Base-by-base conservation (phyloP, 176 grass and related monocot genomes). In the Lolium perenne region DNA sequence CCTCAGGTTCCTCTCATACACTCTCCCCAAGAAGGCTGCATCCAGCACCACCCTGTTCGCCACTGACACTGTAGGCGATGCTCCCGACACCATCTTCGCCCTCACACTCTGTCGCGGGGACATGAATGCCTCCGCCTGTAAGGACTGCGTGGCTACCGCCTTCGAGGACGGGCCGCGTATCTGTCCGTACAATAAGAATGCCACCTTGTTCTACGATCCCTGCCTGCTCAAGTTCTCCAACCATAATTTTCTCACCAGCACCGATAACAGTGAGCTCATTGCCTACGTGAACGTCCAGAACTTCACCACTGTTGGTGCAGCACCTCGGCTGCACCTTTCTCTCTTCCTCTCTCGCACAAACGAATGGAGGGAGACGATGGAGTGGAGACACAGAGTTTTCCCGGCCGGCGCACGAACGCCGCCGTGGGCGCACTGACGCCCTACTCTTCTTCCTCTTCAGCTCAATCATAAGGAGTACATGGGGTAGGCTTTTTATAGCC, bases 31-130 rank as follows among this genome's bases (percentile, higher is more conserved):
- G 8, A 64, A 73, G 11, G 80, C 58, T 23, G 45, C 78, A 7
- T 73, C 71, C 61, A 73, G 13, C 22, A 1, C 17, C 63, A n/a
- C 55, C 11, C 87, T 66, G 23, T 94, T 85, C 77, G 46, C 70
- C 16, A 76, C 41, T 1, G 71, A 1, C 11, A 71, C 63, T 16
- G 29, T 2, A 0, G 91, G 87, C 12, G 0, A 6, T 3, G 1
- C 17, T 1, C 55, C 77, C 0, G 57, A 92, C 29, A 59, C 20
- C 32, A 38, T 82, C 8, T 74, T 35, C 14, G 92, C 82, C 46
- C 78, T 91, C 4, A 18, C 74, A 3, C 72, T 92, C 75, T 94
- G 93, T 35, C 89, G 90, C 16, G 92, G 92, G 0, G 89, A 94
- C 9, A 1, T 25, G n/a, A 63, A 50, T 25, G 16, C 71, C 3